A percentile compares a stretch with the other conserved stretches of the same genome.
These are phyloP conservation scores for Alternaria consortialis DNA, from an alignment of 2,329 filamentous ascomycete genomes.

Conservation along the genomic window DNA sequence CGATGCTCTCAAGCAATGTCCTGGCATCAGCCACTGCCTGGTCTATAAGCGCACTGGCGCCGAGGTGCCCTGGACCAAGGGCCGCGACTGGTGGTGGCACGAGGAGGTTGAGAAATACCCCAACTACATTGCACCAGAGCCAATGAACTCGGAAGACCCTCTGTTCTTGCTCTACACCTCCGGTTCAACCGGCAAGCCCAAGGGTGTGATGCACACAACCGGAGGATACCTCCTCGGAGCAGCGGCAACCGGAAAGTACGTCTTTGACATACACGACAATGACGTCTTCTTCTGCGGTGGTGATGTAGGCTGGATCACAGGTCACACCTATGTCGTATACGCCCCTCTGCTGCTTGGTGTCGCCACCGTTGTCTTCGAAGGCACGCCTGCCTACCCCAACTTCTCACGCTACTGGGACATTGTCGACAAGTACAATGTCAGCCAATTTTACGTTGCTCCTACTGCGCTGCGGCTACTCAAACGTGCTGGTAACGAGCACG, in stretches of 20 bases:
- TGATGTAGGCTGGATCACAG: conserved; percentile 99
- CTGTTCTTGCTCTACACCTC: conserved; percentile 98
- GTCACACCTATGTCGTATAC: conserved; percentile 98
- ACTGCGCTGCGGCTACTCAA: conserved; percentile 93
- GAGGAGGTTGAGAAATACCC: conserved; percentile 98
- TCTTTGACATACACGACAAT: conserved; percentile 95
- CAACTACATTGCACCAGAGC: conserved; percentile 86
- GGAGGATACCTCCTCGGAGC: conserved; percentile 94
- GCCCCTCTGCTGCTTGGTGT: conserved; percentile 92
- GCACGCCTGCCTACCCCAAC: conserved; percentile 95
- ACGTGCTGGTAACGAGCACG: conserved; percentile 91
- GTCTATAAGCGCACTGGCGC: conserved; percentile 96
- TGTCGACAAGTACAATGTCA: conserved; percentile 92
- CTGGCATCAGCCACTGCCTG: conserved; percentile 82
- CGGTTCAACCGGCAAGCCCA: conserved; percentile 96
- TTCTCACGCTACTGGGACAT: conserved; percentile 99
- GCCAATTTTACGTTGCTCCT: conserved; percentile 97
- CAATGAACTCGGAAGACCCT: conserved; percentile 92
- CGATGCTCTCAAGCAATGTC: conserved; percentile 95
- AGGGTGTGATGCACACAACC: conserved; percentile 98
- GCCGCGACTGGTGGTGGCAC: conserved; percentile 97
- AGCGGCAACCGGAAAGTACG: conserved; percentile 94
- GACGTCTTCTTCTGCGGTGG: conserved; percentile 98
- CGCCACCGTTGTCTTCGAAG: conserved; percentile 95
- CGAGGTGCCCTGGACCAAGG: conserved; percentile 88